Evolutionary conservation across 805 yeast species (phyloP), one percentile per base, ranked within the genome.

Genomic region (Tanozyma kutaoensis): DNA sequence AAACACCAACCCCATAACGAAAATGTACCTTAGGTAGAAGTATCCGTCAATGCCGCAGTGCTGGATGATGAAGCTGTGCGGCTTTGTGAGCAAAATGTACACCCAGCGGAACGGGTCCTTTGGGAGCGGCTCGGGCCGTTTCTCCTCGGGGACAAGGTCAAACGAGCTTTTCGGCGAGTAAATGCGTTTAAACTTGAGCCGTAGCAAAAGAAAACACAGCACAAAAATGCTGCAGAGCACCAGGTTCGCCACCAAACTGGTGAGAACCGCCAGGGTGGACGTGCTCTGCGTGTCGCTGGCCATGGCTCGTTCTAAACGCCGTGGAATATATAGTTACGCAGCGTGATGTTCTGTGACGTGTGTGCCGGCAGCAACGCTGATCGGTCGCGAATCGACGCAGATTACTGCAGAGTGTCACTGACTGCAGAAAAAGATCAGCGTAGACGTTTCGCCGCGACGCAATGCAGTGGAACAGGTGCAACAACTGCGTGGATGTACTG

Each of bases 21-120:
- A 62, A 16, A 91, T 50, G 45, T 79, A 91, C 37, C 98, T 64
- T 34, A 85, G 54, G 49, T 86, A 88, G 45, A 91, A 76, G 56
- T 81, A 88, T 4, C 95, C 96, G 47, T 88, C 97, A n/a, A 88
- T 48, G 12, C 96, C 97, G 13, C 91, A 77, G 42, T 88, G 93
- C 37, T 76, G 74, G 32, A 88, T 70, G 29, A 86, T 62, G 43
- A 80, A 80, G 25, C 77, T 57, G 30, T 80, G 85, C 1, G 82
- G 70, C 43, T 79, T 75, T 25, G 65, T 53, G 26, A 80, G 40
- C 16, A 88, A 46, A 5, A 76, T 73, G 7, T 50, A 36, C 8
- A 85, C 31, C 97, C 96, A 86, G 18, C 66, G 57, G 45, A 74
- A 51, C 2, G 76, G 62, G 20, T 85, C 91, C 13, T 49, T 50